These are phyloP conservation scores for Populus deltoides DNA, from an alignment of 345 rosid genomes.

Conservation along the genomic window DNA sequence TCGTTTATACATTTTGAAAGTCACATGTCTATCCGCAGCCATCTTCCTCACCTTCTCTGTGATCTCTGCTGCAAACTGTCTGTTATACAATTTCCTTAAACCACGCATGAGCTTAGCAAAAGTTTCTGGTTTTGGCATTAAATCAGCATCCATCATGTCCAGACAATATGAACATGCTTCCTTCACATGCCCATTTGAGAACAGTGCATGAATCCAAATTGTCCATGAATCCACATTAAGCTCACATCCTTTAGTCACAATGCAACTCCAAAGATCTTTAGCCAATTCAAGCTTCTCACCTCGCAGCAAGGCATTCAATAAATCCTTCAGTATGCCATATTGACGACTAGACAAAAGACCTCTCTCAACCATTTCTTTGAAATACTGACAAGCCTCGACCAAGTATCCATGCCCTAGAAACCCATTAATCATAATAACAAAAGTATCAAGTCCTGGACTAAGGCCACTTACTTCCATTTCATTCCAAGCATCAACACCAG, in stretches of 20 bases:
- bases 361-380: conserved; percentile 77
- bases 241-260: conserved; percentile 64
- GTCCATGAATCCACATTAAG: conserved; percentile 76
- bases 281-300: conserved; percentile 76
- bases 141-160: conserved; percentile 86
- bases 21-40: conserved; percentile 74
- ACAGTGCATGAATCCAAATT: conserved; percentile 89
- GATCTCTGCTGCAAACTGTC: conserved; percentile 76
- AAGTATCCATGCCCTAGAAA: conserved; percentile 57
- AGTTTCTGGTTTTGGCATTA: conserved; percentile 85
- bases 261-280: conserved; percentile 73
- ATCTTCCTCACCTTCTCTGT: conserved; percentile 89
- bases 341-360: conserved; percentile 69
- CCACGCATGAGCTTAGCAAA: conserved; percentile 87
- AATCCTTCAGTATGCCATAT: conserved; percentile 61
- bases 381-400: conserved; percentile 64
- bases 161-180: conserved; percentile 83
- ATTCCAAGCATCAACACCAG: conserved; percentile 59
- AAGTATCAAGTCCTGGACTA: conserved; percentile 73
- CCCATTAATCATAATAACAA: conserved; percentile 68
- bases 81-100: conserved; percentile 64
- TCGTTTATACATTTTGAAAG: conserved; percentile 89
- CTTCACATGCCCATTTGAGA: conserved; percentile 74
- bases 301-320: conserved; percentile 61
- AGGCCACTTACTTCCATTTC: conserved; percentile 66